These are phyloP conservation scores for Malassezia sp. DNA, from an alignment of 1,284 basidiomycete species.

Conservation along the genomic window DNA sequence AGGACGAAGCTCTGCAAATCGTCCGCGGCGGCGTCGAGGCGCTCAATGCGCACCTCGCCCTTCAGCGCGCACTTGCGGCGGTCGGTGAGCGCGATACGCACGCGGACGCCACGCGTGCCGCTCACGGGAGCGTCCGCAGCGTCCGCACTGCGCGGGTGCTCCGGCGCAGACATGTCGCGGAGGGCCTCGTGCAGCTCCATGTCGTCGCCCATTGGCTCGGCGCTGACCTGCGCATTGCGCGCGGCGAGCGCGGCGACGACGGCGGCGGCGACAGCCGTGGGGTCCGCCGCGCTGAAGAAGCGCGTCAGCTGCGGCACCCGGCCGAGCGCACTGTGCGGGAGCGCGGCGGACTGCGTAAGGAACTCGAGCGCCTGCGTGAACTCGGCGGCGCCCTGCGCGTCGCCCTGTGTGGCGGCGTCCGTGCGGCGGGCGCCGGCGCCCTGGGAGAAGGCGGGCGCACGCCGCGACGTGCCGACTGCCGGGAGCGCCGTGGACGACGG, in stretches of 20 bases:
- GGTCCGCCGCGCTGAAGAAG: conserved; percentile 29
- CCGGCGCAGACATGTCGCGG: conserved; percentile 16
- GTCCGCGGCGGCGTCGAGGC: conserved; percentile 14
- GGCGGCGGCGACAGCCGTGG: conserved; percentile 20
- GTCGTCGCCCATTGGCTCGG: conserved; percentile 31
- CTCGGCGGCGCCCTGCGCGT: conserved; percentile 12
- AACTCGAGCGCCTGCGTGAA: conserved; percentile 39
- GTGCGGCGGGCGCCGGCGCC: not conserved
- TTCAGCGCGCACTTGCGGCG: conserved; percentile 41
- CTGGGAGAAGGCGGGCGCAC: conserved; percentile 18
- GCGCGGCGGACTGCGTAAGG: conserved; percentile 16
- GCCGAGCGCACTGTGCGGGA: conserved; percentile 15
- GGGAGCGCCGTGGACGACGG: conserved; percentile 32
- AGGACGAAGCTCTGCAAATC: conserved; percentile 26
- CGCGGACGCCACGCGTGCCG: conserved; percentile 28
- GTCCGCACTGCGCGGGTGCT: not conserved
- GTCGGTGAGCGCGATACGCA: conserved; percentile 36
- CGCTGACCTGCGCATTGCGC: conserved; percentile 23
- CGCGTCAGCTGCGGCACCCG: conserved; percentile 41
- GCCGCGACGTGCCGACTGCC: conserved; percentile 14
- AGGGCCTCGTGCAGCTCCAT: conserved; percentile 25
- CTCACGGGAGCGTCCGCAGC: conserved; percentile 1
- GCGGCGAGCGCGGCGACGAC: conserved; percentile 21
- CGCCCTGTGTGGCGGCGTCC: conserved; percentile 7
- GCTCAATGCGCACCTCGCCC: conserved; percentile 39